phyloP scores from a whole-genome alignment of 441 rosid species.

The Arabidopsis hybrid region DNA sequence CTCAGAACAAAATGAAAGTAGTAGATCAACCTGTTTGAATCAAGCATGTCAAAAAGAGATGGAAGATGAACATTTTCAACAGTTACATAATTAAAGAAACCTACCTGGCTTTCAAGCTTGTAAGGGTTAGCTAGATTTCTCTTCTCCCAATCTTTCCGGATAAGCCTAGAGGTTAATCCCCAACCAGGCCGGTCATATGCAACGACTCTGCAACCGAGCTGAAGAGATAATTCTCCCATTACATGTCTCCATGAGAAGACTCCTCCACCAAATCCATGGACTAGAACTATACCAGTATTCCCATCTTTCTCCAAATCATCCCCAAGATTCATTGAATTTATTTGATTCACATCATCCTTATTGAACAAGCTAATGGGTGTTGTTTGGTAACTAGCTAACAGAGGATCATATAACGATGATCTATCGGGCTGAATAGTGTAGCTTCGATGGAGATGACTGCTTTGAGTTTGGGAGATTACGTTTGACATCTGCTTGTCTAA shows the following conservation, averaged over 20 bases:
- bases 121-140: conserved; percentile 79
- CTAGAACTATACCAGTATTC: conserved; percentile 70
- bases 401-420: conserved; percentile 76
- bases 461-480: conserved; percentile 51
- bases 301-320: conserved; percentile 50
- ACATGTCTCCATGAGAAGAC: conserved; percentile 97
- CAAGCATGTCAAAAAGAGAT: neutral
- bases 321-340: conserved; percentile 42
- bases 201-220: conserved; percentile 75
- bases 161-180: conserved; percentile 89
- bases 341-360: conserved; percentile 47
- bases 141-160: conserved; percentile 80
- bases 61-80: neutral
- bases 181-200: conserved; percentile 98
- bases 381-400: conserved; percentile 65
- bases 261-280: conserved; percentile 99
- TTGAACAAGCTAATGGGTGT: conserved; percentile 57
- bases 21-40: conserved; percentile 70
- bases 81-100: neutral
- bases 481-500: conserved; percentile 66
- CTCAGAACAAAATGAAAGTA: conserved; percentile 85
- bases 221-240: conserved; percentile 73
- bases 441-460: conserved; percentile 73
- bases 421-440: conserved; percentile 78
- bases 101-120: conserved; percentile 81